Percentiles rank a stretch among this genome's conserved stretches.
Conservation (phyloP, 2,329 filamentous ascomycete species). For the Raffaelea arxii region DNA sequence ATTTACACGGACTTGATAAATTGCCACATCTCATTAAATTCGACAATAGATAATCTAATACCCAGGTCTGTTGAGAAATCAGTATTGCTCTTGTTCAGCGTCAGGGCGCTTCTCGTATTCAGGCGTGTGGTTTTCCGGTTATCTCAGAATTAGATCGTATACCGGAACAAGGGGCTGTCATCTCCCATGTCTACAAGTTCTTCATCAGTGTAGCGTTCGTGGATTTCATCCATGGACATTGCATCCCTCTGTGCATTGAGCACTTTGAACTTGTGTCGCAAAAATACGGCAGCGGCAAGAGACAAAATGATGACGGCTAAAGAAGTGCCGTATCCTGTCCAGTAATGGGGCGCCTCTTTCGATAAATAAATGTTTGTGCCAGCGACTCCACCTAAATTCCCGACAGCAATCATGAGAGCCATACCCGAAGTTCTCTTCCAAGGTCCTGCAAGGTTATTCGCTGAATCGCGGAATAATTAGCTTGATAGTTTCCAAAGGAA, state of each 20-base stretch:
- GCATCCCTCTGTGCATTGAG: slow-evolving; percentile 17
- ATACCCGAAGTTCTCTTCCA: slow-evolving; percentile 2
- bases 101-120: too few relatives aligned
- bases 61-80: too few relatives aligned
- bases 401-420: slow-evolving; percentile 22
- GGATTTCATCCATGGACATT: slow-evolving; percentile 17
- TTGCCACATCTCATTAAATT: too few relatives aligned
- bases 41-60: too few relatives aligned
- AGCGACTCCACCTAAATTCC: slow-evolving; percentile 40
- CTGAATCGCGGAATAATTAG: slow-evolving; percentile 27
- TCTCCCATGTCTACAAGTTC: slow-evolving; percentile 22
- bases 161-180: slow-evolving; percentile 20
- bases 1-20: too few relatives aligned
- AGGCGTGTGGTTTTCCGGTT: too few relatives aligned
- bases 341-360: slow-evolving; percentile 23
- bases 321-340: slow-evolving; percentile 23
- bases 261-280: background rate
- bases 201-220: slow-evolving; percentile 17
- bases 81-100: too few relatives aligned
- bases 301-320: slow-evolving; percentile 1
- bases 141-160: slow-evolving; percentile 18
- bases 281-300: background rate
- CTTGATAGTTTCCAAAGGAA: slow-evolving; percentile 15
- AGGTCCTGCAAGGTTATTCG: slow-evolving; percentile 10
- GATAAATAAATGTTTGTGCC: slow-evolving; percentile 25